These are phyloP conservation scores for Geotrichum siamense DNA, from an alignment of 1,139 yeast species.

Conservation along the genomic window DNA sequence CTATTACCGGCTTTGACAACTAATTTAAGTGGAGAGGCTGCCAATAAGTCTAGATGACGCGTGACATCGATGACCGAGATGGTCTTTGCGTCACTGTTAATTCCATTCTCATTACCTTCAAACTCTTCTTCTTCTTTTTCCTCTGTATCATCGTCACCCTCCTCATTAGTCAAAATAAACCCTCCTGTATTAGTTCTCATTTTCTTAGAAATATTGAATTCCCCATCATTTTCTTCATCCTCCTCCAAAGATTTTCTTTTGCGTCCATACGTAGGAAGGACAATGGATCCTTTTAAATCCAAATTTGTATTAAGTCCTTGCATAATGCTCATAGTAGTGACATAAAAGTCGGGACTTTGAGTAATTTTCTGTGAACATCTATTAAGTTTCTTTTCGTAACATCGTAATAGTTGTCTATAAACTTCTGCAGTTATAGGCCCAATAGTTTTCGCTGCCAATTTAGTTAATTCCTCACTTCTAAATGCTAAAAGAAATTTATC, in stretches of 20 bases:
- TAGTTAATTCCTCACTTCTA: conserved; percentile 56
- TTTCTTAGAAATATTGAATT: conserved; percentile 14
- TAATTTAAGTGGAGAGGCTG: conserved; percentile 29
- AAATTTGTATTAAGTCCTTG: conserved; percentile 27
- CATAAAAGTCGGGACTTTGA: conserved; percentile 27
- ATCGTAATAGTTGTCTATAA: conserved; percentile 50
- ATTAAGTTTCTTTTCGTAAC: conserved; percentile 43
- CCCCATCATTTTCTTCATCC: conserved; percentile 13
- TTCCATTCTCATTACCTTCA: conserved; percentile 21
- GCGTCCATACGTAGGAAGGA: conserved; percentile 9
- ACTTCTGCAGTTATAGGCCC: conserved; percentile 65
- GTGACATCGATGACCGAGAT: conserved; percentile 28
- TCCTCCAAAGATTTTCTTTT: conserved; percentile 8
- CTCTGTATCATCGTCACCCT: conserved; percentile 24
- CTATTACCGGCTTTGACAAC: conserved; percentile 31
- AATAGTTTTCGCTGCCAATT: conserved; percentile 57
- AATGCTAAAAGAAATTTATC: conserved; percentile 60
- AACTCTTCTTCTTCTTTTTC: conserved; percentile 20
- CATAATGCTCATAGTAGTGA: conserved; percentile 33
- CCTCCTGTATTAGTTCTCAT: conserved; percentile 16
- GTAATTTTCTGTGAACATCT: conserved; percentile 28
- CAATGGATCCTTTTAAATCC: conserved; percentile 27
- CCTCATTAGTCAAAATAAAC: conserved; percentile 22
- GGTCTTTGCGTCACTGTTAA: conserved; percentile 8
- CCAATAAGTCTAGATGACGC: conserved; percentile 40